Conservation (phyloP, 78 protist genomes). For the Dictyostelium capitatum region DNA sequence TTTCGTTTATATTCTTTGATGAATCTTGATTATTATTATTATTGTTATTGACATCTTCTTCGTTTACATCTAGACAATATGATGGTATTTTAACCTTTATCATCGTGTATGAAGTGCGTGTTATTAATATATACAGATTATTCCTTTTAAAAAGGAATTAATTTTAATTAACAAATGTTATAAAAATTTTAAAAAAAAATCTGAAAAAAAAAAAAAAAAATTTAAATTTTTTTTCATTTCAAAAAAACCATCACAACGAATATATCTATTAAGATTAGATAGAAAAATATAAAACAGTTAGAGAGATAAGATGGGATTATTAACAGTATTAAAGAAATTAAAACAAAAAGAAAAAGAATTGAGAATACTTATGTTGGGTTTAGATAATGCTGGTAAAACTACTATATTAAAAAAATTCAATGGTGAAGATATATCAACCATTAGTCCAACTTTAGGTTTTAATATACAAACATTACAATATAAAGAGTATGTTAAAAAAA, state of each 20-base stretch:
- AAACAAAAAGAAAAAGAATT: conserved; percentile 97
- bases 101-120: neutral
- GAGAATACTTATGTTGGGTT: conserved; percentile 97
- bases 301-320: conserved; percentile 95
- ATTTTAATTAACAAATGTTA: too few relatives aligned
- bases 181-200: too few relatives aligned
- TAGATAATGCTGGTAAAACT: conserved; percentile 99
- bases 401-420: conserved; percentile 96
- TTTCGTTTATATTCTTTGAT: too few relatives aligned
- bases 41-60: too few relatives aligned
- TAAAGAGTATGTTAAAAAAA: conserved; percentile 80
- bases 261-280: too few relatives aligned
- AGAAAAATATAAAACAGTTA: neutral
- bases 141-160: too few relatives aligned
- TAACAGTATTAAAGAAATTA: conserved; percentile 95
- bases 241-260: neutral
- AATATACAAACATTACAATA: conserved; percentile 94
- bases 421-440: conserved; percentile 93
- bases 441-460: conserved; percentile 99
- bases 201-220: neutral
- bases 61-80: neutral
- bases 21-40: neutral
- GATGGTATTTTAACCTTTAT: conserved; percentile 30
- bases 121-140: neutral
- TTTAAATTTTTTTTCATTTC: neutral